Base-by-base conservation (phyloP, 202 grass and related monocot species). In the Zoysia matrella region DNA sequence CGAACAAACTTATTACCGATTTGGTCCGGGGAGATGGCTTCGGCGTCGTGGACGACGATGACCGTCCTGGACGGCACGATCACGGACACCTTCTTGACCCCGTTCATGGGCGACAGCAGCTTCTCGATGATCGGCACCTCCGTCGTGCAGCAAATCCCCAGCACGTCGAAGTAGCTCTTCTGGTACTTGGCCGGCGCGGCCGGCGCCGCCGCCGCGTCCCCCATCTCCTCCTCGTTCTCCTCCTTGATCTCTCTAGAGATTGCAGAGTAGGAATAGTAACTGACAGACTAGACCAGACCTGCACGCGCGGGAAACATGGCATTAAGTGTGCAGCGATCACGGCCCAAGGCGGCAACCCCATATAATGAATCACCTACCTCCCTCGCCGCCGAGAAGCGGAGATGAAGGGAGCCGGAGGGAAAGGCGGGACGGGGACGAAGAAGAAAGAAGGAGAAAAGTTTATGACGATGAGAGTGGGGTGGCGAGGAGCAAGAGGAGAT, bases 111-210 rank as follows among this genome's bases (percentile, higher is more conserved):
- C 45, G 45, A 44, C 11, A 98, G 80, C 7, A 95, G 90, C 55
- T 80, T 95, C 87, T 98, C 95, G 44, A 98, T 83, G 1, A 95
- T 81, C 0, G 95, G 92, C 41, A 93, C 92, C 86, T 98, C 95
- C 2, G 95, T 85, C 15, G 95, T 85, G 89, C 95, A 98, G 80
- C 95, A 98, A 54, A 98, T 85, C 52, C 95, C 95, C 84, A 98
- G 64, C 49, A 98, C 95, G 68, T 98, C 95, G 79, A 98, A 98
- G 85, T 98, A 98, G 83, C 87, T 98, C 90, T 93, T 98, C 60
- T 91, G 65, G 60, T 46, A 63, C 76, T 49, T 87, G 30, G 41
- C 88, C 9, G 56, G 48, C n/a, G 65, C 65, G 8, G 30, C 71
- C 30, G 42, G 30, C 30, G 55, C 55, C 14, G 53, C 52, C 10